A percentile compares a stretch with the other conserved stretches of the same genome.
Conservation (phyloP, 208 protist genomes). For the Trypanosoma rangeli region DNA sequence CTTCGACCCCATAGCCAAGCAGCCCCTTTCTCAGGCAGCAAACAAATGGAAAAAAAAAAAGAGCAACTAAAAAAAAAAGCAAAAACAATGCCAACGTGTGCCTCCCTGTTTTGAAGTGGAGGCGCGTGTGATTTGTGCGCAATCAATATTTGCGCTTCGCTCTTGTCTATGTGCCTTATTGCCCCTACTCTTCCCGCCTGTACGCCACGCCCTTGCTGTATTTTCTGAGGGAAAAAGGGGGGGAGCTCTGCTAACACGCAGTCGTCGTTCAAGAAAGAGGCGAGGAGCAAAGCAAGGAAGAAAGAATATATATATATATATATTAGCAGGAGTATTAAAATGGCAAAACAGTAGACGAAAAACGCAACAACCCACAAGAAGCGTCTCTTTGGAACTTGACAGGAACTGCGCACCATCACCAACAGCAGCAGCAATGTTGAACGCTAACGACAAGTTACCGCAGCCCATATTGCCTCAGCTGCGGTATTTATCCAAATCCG, state of each 20-base stretch:
- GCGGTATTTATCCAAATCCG: constrained; percentile 47
- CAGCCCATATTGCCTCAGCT: neutral
- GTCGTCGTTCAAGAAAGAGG: neutral
- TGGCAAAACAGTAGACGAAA: neutral
- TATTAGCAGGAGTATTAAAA: neutral
- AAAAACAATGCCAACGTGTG: neutral
- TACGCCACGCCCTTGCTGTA: neutral
- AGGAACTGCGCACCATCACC: neutral
- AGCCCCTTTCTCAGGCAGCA: neutral
- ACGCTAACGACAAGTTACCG: neutral
- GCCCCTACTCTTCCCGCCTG: neutral
- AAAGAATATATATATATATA: neutral
- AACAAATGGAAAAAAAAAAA: neutral
- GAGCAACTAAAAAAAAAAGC: neutral
- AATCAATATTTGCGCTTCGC: too few species aligned
- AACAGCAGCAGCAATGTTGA: neutral
- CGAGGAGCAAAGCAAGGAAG: neutral
- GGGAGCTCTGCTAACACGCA: neutral
- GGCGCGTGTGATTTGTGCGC: neutral
- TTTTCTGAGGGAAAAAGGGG: too few species aligned
- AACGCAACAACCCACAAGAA: neutral
- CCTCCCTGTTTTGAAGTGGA: neutral
- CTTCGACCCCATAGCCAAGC: neutral
- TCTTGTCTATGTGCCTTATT: neutral
- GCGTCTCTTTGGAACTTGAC: neutral